Evolutionary conservation across 2,329 filamentous ascomycete species (phyloP), one percentile per base, ranked within the genome.

Genomic region (Aspergillus hiratsukae): DNA sequence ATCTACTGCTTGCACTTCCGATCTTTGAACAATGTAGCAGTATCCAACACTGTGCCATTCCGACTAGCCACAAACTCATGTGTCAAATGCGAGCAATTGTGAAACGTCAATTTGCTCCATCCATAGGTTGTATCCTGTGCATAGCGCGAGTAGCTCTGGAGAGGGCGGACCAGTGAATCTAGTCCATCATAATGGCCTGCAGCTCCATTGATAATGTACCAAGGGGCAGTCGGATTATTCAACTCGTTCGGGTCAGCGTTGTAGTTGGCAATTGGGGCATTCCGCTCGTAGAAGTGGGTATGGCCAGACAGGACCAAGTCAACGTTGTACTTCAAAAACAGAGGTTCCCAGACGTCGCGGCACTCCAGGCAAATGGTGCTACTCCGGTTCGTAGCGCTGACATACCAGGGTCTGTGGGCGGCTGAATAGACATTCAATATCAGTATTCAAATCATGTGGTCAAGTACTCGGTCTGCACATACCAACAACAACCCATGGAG

Each of bases 41-140:
- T 37, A 37, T 37, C 14, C 31, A 37, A 27, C 29, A 51, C 35
- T 14, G 9, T 21, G 52, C 52, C 25, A 54, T 54, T 40, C 51
- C 51, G 55, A 57, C 7, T n/a, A 17, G 66, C 65, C 23, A 77
- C 59, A 49, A 73, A 73, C 23, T 76, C 67, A 58, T 73, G 71
- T 14, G 69, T 72, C 64, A 77, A 43, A 57, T 77, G 73, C 3
- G 72, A 71, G 51, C 66, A 64, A 61, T 77, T 76, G 62, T 75
- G 73, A 57, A 78, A 75, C 1, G 69, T 73, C 48, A 78, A 61
- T 45, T 61, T 66, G 48, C 64, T 69, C 70, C 72, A 77, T 25
- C 73, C 71, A 56, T 75, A 78, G 6, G 63, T 69, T 10, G 62
- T 63, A 51, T 76, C 66, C 45, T 58, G 55, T 11, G 65, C 64